phyloP scores from a whole-genome alignment of 192 early-diverging fungal genomes.

The Backusella australiensis region DNA sequence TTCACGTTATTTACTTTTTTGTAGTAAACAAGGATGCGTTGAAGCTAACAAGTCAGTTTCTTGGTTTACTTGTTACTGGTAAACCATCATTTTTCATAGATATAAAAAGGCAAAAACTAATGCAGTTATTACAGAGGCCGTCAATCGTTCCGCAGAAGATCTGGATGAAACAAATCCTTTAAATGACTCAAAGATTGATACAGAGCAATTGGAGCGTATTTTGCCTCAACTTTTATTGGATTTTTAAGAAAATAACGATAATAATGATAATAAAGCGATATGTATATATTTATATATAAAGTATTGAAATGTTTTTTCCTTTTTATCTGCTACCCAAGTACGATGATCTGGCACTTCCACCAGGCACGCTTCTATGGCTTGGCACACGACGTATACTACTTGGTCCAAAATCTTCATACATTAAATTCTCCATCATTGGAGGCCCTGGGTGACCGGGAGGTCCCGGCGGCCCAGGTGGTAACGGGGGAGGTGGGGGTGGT shows the following conservation, averaged over 20 bases:
- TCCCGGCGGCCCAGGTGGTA: not conserved
- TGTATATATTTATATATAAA: not conserved
- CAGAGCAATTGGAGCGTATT: slow-evolving; percentile 6
- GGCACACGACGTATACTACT: not conserved
- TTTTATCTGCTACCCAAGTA: not conserved
- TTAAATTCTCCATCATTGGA: not conserved
- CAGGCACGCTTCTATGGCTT: slow-evolving; percentile 7
- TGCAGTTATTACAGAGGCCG: not conserved
- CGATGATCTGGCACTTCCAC: slow-evolving; percentile 5
- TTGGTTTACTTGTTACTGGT: slow-evolving; percentile 4
- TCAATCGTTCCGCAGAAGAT: slow-evolving; percentile 5
- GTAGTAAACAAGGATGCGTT: not conserved
- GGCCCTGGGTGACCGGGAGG: not conserved
- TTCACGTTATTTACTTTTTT: not conserved
- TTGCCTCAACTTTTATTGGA: slow-evolving; percentile 18
- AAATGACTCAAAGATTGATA: not conserved
- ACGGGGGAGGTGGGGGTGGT: not conserved
- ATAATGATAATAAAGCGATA: not conserved
- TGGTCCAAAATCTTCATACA: not conserved
- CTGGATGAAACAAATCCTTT: not conserved
- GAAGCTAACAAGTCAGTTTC: not conserved
- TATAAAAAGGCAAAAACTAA: not conserved
- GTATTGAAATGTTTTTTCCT: not conserved
- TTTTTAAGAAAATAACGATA: slow-evolving; percentile 2
- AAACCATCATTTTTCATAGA: not conserved